Evolutionary conservation across 176 grass and related monocot genomes (phyloP).

Genomic region (Oryza glumipatula): DNA sequence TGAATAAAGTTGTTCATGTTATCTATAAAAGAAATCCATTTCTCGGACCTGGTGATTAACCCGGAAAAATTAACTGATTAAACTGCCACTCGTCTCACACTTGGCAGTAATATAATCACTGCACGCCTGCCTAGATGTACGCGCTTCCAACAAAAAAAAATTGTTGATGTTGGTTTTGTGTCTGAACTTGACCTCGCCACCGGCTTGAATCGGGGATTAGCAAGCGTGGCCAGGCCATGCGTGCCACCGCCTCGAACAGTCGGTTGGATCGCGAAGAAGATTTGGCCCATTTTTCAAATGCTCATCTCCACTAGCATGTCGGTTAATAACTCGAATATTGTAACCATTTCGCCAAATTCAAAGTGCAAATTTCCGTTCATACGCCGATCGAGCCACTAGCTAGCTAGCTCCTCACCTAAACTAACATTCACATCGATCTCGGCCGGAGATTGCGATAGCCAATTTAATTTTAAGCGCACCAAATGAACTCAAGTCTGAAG

Average conservation of each 20-base stretch:
- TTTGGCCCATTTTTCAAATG: neutral
- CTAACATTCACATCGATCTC: neutral
- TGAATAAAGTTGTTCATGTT: no score
- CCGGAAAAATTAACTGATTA: no score
- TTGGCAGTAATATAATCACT: no score
- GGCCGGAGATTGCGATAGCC: slow-evolving; percentile 2
- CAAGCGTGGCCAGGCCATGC: neutral
- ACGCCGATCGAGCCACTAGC: neutral
- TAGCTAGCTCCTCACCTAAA: no score
- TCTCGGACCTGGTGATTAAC: no score
- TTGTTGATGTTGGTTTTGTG: neutral
- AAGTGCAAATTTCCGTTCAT: slow-evolving; percentile 13
- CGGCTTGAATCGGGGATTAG: slow-evolving; percentile 21
- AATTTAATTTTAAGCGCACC: neutral
- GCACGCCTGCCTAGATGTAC: neutral
- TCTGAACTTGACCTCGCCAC: slow-evolving; percentile 30
- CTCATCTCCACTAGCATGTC: neutral
- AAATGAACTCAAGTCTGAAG: neutral
- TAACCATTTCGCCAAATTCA: neutral
- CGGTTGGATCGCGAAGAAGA: no score
- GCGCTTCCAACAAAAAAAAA: neutral
- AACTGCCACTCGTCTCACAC: no score
- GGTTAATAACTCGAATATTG: slow-evolving; percentile 12
- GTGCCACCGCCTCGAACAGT: neutral
- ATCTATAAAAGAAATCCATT: no score